phyloP scores from a whole-genome alignment of 768 basidiomycete species.

The Lentinus brumalis region DNA sequence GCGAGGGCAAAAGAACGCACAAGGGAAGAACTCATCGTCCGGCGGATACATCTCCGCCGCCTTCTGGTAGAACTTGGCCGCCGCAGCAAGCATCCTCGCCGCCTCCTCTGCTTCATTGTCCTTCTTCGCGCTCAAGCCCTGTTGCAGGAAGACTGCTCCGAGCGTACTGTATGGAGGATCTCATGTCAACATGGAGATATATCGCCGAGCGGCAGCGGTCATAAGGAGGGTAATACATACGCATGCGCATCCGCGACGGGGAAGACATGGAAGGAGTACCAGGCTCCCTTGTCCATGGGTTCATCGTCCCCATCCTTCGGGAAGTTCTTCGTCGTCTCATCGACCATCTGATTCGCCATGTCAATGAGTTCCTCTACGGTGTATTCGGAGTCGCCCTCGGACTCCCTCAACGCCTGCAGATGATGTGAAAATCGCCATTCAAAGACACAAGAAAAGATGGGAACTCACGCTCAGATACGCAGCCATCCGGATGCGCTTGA shows the following conservation, averaged over 20 bases:
- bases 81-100: constrained; percentile 22
- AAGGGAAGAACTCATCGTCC: constrained; percentile 41
- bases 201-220: neutral
- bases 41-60: constrained; percentile 35
- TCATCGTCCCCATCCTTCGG: constrained; percentile 10
- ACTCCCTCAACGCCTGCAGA: constrained; percentile 10
- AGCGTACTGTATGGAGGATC: constrained; percentile 6
- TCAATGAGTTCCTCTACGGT: constrained; percentile 17
- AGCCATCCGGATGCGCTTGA: constrained; percentile 14
- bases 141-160: constrained; percentile 18
- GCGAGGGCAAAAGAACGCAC: constrained; percentile 14
- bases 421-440: neutral
- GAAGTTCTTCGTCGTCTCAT: constrained; percentile 19
- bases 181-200: neutral
- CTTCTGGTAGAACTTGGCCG: constrained; percentile 34
- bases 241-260: constrained; percentile 21
- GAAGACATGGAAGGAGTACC: constrained; percentile 21
- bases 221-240: neutral
- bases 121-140: constrained; percentile 16
- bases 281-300: constrained; percentile 20
- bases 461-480: constrained; percentile 12
- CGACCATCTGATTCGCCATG: constrained; percentile 19
- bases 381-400: constrained; percentile 7
- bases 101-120: constrained; percentile 9
- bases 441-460: neutral